Evolutionary conservation across 768 basidiomycete species (phyloP), one percentile per base, ranked within the genome.

Genomic region (Boletales sp.): DNA sequence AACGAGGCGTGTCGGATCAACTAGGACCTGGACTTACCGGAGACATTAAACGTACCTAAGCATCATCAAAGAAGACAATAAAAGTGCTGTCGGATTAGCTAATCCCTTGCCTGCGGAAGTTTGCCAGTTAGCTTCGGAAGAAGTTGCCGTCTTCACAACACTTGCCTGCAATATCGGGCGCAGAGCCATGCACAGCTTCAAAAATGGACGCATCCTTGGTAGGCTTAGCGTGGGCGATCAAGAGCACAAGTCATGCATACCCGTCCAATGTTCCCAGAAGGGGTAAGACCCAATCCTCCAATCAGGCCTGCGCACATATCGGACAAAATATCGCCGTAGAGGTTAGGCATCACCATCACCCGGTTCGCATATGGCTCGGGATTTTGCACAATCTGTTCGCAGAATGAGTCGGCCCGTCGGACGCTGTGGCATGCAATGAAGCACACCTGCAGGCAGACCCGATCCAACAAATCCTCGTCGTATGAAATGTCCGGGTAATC

Each of bases 291-390:
- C 56, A 99, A 79, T 56, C 96, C 96, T 54, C 96, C 96, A 70
- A 99, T 98, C 60, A 99, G 79, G 51, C 96, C 96, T 52, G 96
- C 96, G 59, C 93, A 95, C 88, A 99, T 94, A 69, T 99, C 94
- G 42, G 94, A 96, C 56, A 96, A 74, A 65, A 96, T 96, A 69
- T 94, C 94, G 65, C 88, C 91, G 61, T 91, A 94, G 54, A 99
- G 74, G 77, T 99, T 99, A 47, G 96, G 96, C 94, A 98, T 98
- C 58, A 99, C 96, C 95, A 99, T 98, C 56, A 99, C 95, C 44
- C 93, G 87, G 73, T 96, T 94, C 34, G 90, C 80, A 74, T 84
- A 99, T 8, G 96, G 96, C 60, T 71, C 76, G 19, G 96, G 96
- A 72, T 99, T 94, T 66, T 90, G 88, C 31, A 92, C 90, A 62